phyloP scores from a whole-genome alignment of 2,329 filamentous ascomycete genomes.

The Macrophomina phaseolina region DNA sequence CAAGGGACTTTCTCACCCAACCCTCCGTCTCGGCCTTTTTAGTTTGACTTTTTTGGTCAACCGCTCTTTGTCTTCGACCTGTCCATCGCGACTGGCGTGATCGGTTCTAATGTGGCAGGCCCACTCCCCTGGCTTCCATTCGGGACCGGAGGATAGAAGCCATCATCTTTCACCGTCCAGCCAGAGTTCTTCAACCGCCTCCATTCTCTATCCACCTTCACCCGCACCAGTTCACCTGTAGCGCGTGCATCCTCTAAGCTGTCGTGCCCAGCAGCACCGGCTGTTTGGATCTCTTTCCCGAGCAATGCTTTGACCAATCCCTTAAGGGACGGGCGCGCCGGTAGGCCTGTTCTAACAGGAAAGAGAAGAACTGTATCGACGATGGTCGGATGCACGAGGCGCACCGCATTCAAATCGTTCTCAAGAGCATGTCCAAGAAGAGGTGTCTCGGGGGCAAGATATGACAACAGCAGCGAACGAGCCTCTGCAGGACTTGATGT shows the following conservation, averaged over 20 bases:
- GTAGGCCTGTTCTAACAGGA: constrained; percentile 77
- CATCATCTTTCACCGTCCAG: constrained; percentile 58
- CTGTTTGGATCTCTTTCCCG: constrained; percentile 78
- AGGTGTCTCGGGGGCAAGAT: constrained; percentile 77
- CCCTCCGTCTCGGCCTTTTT: constrained; percentile 25
- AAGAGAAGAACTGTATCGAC: constrained; percentile 87
- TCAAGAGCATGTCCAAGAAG: constrained; percentile 93
- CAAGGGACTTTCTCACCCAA: background rate
- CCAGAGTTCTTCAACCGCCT: constrained; percentile 67
- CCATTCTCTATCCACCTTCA: constrained; percentile 75
- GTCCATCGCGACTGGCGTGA: background rate
- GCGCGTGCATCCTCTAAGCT: constrained; percentile 89
- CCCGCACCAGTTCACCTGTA: constrained; percentile 82
- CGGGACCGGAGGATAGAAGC: constrained; percentile 11
- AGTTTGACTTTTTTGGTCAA: constrained; percentile 22
- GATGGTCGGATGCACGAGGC: constrained; percentile 82
- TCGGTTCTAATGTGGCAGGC: background rate
- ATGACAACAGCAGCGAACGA: constrained; percentile 75
- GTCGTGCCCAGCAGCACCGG: constrained; percentile 75
- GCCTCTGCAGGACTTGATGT: constrained; percentile 77
- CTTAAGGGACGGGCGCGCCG: constrained; percentile 79
- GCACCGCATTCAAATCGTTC: constrained; percentile 87
- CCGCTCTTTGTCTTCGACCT: constrained; percentile 34
- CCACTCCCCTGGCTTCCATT: background rate
- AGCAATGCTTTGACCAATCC: constrained; percentile 73